phyloP scores from a whole-genome alignment of 768 basidiomycete species.

The Rhodosporidiobolus sp. region DNA sequence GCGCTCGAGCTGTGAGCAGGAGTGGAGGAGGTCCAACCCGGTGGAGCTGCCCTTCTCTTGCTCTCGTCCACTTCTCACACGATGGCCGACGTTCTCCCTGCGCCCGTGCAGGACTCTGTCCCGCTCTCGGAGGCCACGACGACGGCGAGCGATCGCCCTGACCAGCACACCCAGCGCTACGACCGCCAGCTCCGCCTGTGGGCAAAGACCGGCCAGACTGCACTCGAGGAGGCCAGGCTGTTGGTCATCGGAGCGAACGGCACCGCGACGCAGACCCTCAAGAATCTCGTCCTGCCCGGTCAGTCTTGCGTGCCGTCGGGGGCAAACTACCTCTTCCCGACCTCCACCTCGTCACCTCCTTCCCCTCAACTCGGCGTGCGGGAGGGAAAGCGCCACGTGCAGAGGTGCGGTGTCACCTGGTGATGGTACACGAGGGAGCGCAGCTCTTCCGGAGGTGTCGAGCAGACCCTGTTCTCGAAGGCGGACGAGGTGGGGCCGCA shows the following conservation, averaged over 20 bases:
- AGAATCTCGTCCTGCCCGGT: slow-evolving; percentile 93
- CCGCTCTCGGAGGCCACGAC: not conserved
- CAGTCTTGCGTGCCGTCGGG: too few relatives aligned
- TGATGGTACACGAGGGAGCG: too few relatives aligned
- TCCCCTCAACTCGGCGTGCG: too few relatives aligned
- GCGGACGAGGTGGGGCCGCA: too few relatives aligned
- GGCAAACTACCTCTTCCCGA: too few relatives aligned
- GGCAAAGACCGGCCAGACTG: slow-evolving; percentile 86
- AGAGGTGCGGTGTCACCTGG: too few relatives aligned
- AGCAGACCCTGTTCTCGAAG: too few relatives aligned
- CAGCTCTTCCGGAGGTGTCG: too few relatives aligned
- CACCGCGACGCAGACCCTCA: slow-evolving; percentile 81
- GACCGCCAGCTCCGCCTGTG: slow-evolving; percentile 93
- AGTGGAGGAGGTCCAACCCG: too few relatives aligned
- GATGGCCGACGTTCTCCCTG: slow-evolving; percentile 10
- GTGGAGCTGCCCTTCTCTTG: not conserved
- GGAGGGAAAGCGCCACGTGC: too few relatives aligned
- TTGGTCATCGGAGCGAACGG: slow-evolving; percentile 77
- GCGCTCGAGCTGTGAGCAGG: too few relatives aligned
- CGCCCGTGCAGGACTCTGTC: slow-evolving; percentile 24
- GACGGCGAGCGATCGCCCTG: slow-evolving; percentile 19
- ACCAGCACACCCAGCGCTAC: slow-evolving; percentile 75
- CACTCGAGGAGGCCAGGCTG: slow-evolving; percentile 77
- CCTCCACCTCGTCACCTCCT: too few relatives aligned
- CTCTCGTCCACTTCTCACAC: not conserved